These are phyloP conservation scores for Sonneratia alba DNA, from an alignment of 345 rosid species.

Conservation along the genomic window DNA sequence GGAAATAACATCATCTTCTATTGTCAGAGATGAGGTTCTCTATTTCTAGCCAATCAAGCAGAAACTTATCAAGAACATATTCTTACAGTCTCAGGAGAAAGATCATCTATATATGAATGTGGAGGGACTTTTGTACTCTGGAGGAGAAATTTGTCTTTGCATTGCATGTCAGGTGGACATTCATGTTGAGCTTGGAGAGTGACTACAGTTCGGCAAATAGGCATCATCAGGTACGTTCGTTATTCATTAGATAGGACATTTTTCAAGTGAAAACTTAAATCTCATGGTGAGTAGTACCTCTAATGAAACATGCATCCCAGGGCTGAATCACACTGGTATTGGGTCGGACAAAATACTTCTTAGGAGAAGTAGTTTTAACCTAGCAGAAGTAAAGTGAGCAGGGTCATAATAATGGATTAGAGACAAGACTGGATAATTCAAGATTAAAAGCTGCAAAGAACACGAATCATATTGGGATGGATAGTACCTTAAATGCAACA, in stretches of 20 bases:
- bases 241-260: background rate
- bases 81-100: conserved; percentile 76
- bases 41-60: background rate
- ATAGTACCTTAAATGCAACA: conserved; percentile 50
- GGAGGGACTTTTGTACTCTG: conserved; percentile 80
- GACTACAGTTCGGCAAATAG: conserved; percentile 33
- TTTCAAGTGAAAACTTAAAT: background rate
- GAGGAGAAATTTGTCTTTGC: conserved; percentile 94
- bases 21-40: background rate
- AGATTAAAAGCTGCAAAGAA: no score
- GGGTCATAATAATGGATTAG: background rate
- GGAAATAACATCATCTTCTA: background rate
- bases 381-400: conserved; percentile 2
- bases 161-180: conserved; percentile 77
- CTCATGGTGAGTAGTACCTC: conserved; percentile 20
- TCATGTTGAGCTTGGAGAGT: conserved; percentile 87
- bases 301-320: conserved; percentile 36
- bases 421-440: background rate
- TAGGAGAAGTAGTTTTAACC: conserved; percentile 53
- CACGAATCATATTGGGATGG: background rate
- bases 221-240: background rate
- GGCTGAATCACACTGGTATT: conserved; percentile 43
- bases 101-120: conserved; percentile 72
- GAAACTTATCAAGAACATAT: conserved; percentile 1
- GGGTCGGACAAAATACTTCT: conserved; percentile 50